Conservation (phyloP, 2,329 filamentous ascomycete species). For the Colletotrichum australisinense region DNA sequence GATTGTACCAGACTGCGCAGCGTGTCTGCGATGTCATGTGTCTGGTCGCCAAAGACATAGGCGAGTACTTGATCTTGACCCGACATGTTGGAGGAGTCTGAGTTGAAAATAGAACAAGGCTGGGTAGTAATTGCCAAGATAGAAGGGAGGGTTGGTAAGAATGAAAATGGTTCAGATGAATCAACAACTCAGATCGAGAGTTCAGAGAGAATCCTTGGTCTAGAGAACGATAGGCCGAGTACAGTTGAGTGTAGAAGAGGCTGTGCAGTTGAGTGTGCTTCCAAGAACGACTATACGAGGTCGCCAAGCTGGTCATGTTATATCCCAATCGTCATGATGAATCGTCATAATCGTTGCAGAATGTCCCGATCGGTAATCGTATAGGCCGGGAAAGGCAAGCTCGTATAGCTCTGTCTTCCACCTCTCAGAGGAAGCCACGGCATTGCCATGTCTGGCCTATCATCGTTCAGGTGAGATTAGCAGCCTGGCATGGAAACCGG, state of each 20-base stretch:
- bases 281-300: background rate
- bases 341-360: background rate
- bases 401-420: background rate
- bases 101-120: background rate
- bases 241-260: background rate
- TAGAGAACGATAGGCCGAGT: background rate
- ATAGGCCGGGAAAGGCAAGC: background rate
- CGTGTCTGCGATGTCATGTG: slow-evolving; percentile 6
- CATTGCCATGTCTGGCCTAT: background rate
- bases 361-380: background rate
- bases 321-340: background rate
- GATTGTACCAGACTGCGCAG: background rate
- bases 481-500: background rate
- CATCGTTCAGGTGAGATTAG: background rate
- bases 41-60: slow-evolving; percentile 25
- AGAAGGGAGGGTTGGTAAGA: background rate
- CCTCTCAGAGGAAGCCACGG: too few relatives aligned
- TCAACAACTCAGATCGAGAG: background rate
- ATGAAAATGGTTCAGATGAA: background rate
- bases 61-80: background rate
- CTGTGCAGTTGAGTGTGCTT: background rate
- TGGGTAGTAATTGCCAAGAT: background rate
- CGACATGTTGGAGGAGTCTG: background rate
- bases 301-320: background rate
- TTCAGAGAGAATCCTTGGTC: background rate